A percentile compares a stretch with the other conserved stretches of the same genome.
These are phyloP conservation scores for Cladosporium sp. DNA, from an alignment of 2,329 filamentous ascomycete species.

Conservation along the genomic window DNA sequence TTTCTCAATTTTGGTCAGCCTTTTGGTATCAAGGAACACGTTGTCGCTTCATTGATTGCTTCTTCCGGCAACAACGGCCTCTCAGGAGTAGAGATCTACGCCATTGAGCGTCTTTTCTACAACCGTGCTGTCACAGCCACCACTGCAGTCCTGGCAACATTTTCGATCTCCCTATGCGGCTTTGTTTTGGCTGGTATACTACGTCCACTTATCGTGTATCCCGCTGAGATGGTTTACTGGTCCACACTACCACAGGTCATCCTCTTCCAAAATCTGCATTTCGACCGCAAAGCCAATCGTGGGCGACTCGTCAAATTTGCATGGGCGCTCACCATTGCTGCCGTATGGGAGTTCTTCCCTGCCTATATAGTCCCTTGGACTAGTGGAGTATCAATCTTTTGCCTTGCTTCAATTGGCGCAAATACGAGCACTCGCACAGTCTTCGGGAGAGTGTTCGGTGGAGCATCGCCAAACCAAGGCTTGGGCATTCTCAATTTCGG, in stretches of 20 bases:
- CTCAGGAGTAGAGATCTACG: slow-evolving; percentile 1
- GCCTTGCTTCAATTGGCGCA: slow-evolving; percentile 54
- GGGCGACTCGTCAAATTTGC: background rate
- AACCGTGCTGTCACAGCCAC: slow-evolving; percentile 2
- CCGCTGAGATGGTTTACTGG: slow-evolving; percentile 4
- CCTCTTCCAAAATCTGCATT: background rate
- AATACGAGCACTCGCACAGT: slow-evolving; percentile 47
- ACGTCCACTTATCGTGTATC: background rate
- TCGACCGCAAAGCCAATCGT: slow-evolving; percentile 1
- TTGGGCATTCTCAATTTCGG: slow-evolving; percentile 52
- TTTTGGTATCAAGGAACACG: background rate
- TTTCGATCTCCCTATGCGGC: background rate
- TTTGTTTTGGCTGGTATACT: slow-evolving; percentile 1
- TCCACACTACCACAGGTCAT: slow-evolving; percentile 5
- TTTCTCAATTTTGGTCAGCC: slow-evolving; percentile 5
- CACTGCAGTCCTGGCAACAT: background rate
- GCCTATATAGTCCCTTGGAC: slow-evolving; percentile 59
- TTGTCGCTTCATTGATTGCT: background rate
- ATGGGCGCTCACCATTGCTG: background rate
- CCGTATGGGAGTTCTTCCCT: slow-evolving; percentile 53
- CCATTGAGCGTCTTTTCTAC: slow-evolving; percentile 5
- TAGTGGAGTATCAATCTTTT: slow-evolving; percentile 56
- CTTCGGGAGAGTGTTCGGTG: slow-evolving; percentile 54
- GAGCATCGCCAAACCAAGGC: slow-evolving; percentile 54
- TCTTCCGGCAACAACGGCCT: background rate